A percentile compares a stretch with the other conserved stretches of the same genome.
phyloP scores from a whole-genome alignment of 257 asterid species.

The Jaltomata sinuosa region DNA sequence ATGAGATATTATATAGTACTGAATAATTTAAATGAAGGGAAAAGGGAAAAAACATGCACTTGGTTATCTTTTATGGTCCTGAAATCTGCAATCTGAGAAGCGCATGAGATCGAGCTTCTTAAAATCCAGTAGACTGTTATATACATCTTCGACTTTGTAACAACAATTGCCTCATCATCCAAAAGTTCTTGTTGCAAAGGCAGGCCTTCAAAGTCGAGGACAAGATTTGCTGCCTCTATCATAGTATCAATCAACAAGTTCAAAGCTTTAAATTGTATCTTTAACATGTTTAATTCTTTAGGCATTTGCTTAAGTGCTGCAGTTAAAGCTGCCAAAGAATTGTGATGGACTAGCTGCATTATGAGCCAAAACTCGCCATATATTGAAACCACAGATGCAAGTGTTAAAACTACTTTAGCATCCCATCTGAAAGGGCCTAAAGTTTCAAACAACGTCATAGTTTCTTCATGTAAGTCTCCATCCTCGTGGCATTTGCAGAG shows the following conservation, averaged over 20 bases:
- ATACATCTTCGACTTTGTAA: constrained; percentile 34
- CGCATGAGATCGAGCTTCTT: constrained; percentile 48
- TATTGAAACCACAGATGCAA: constrained; percentile 37
- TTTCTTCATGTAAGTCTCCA: constrained; percentile 34
- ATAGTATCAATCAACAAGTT: constrained; percentile 31
- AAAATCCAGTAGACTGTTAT: constrained; percentile 57
- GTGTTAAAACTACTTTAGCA: constrained; percentile 44
- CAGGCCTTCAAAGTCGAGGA: constrained; percentile 37
- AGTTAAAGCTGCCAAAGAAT: constrained; percentile 31
- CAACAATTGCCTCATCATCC: constrained; percentile 22
- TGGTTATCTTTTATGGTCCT: constrained; percentile 42
- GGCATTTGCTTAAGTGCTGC: constrained; percentile 38
- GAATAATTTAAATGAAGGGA: constrained; percentile 19
- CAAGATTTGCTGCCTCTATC: constrained; percentile 33
- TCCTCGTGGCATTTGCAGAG: constrained; percentile 18
- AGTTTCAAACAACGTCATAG: constrained; percentile 42
- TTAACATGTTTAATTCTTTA: constrained; percentile 6
- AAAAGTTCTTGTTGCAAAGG: constrained; percentile 36
- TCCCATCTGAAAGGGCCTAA: constrained; percentile 55
- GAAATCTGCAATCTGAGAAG: constrained; percentile 37
- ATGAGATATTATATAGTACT: background rate
- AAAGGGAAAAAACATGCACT: constrained; percentile 79
- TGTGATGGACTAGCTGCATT: constrained; percentile 26
- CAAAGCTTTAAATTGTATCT: constrained; percentile 37
- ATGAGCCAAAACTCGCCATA: constrained; percentile 50